Evolutionary conservation across 768 basidiomycete genomes (phyloP).

Genomic region (Xerocomellus amylosporus): DNA sequence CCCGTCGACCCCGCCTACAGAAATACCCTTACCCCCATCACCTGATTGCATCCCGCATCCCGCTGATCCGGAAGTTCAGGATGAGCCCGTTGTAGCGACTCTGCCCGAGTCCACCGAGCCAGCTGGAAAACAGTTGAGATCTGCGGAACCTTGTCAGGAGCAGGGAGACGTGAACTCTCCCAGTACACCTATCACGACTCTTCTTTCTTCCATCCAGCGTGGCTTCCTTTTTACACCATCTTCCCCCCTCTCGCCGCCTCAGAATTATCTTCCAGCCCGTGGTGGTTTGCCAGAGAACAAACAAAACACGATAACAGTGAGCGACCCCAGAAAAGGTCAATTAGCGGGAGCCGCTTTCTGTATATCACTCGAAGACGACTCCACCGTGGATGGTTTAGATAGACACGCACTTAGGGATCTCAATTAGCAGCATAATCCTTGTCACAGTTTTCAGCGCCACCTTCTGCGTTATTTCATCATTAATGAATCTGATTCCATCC

Average conservation of each 20-base stretch:
- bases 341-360: conserved; percentile 5
- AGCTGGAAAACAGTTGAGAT: neutral
- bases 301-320: neutral
- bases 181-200: conserved; percentile 65
- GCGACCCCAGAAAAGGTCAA: neutral
- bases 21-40: conserved; percentile 23
- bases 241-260: conserved; percentile 59
- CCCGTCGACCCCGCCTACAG: conserved; percentile 18
- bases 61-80: conserved; percentile 1
- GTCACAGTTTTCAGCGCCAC: neutral
- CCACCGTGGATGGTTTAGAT: conserved; percentile 13
- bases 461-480: conserved; percentile 1
- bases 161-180: conserved; percentile 11
- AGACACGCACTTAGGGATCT: conserved; percentile 25
- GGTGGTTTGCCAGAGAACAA: conserved; percentile 5
- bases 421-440: conserved; percentile 16
- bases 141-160: conserved; percentile 2
- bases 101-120: neutral
- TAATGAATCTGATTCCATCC: neutral
- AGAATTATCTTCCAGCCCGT: conserved; percentile 36
- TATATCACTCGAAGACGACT: conserved; percentile 8
- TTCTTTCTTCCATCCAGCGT: conserved; percentile 59
- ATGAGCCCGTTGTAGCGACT: neutral
- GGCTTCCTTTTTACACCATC: conserved; percentile 67
- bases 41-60: conserved; percentile 8